A percentile compares a stretch with the other conserved stretches of the same genome.
These are phyloP conservation scores for Sugiyamaella valdiviana DNA, from an alignment of 805 yeast genomes.

Conservation along the genomic window DNA sequence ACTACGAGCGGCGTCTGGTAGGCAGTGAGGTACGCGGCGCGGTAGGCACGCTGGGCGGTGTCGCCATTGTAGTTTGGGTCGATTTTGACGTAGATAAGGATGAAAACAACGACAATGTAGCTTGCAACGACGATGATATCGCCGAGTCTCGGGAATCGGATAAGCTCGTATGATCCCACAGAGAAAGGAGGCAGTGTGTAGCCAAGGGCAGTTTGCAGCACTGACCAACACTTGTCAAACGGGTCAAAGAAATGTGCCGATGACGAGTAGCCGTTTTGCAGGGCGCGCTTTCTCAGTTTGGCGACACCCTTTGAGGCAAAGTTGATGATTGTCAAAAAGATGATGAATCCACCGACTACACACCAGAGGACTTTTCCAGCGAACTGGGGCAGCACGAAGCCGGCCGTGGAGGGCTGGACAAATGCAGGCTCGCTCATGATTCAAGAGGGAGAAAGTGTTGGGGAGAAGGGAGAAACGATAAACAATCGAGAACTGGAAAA, in stretches of 20 bases:
- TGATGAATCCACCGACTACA: constrained; percentile 1
- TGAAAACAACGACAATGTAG: constrained; percentile 31
- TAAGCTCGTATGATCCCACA: not conserved
- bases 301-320: not conserved
- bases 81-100: constrained; percentile 32
- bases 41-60: constrained; percentile 30
- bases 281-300: not conserved
- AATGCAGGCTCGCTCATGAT: not conserved
- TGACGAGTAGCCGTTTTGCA: not conserved
- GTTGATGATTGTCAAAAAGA: not conserved
- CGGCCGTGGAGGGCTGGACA: not conserved
- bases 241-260: not conserved
- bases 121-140: constrained; percentile 25
- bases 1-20: constrained; percentile 18
- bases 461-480: not conserved
- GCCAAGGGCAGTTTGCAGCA: not conserved
- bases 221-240: not conserved
- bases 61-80: constrained; percentile 36
- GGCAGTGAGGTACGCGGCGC: constrained; percentile 2
- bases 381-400: constrained; percentile 1
- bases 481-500: not conserved
- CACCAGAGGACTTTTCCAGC: constrained; percentile 3
- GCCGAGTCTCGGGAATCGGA: not conserved
- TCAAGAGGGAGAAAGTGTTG: not conserved
- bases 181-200: not conserved